A percentile compares a stretch with the other conserved stretches of the same genome.
phyloP scores from a whole-genome alignment of 2,329 filamentous ascomycete species.

The Epichloe brachyelytri region DNA sequence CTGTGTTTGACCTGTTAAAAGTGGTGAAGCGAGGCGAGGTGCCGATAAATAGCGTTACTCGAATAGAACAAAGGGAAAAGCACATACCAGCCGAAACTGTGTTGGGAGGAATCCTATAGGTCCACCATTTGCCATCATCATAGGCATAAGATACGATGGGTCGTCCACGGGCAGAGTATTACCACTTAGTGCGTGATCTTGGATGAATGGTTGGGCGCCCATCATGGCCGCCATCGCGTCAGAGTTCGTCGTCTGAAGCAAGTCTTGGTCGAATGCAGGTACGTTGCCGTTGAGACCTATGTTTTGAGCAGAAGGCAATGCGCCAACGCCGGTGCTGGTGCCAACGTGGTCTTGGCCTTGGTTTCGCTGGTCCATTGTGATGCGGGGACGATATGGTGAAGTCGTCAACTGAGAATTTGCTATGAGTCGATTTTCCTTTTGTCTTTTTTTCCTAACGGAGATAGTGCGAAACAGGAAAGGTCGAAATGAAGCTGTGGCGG shows the following conservation, averaged over 20 bases:
- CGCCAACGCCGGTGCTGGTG: neutral
- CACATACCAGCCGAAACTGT: conserved; percentile 23
- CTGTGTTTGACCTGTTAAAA: conserved; percentile 27
- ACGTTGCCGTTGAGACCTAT: conserved; percentile 3
- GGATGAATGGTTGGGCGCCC: conserved; percentile 13
- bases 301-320: neutral
- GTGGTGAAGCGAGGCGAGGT: neutral
- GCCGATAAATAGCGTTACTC: neutral
- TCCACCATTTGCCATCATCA: conserved; percentile 17
- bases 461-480: neutral
- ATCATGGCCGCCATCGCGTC: conserved; percentile 13
- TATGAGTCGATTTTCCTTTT: neutral
- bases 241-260: conserved; percentile 1
- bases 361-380: conserved; percentile 5
- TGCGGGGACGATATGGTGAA: neutral
- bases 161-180: conserved; percentile 14
- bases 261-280: conserved; percentile 2
- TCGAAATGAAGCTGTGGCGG: neutral
- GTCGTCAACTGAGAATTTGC: neutral
- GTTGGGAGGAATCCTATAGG: conserved; percentile 9
- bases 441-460: too few relatives aligned
- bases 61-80: neutral
- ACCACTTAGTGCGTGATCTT: conserved; percentile 13
- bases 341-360: conserved; percentile 2
- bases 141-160: conserved; percentile 18